Conservation (phyloP, 208 protist species). For the Angomonas desouzai region DNA sequence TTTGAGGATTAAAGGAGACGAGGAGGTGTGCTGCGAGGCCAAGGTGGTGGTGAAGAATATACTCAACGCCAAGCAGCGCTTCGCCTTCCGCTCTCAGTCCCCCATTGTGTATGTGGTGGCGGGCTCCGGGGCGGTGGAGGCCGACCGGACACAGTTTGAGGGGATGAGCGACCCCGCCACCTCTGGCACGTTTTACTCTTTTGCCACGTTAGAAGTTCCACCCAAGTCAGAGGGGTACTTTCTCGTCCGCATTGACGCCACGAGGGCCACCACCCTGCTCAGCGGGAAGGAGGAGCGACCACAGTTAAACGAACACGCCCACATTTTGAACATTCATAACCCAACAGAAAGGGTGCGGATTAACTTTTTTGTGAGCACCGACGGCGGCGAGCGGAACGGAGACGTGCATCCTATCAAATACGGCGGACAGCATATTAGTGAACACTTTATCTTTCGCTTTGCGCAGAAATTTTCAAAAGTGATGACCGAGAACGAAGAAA, state of each 20-base stretch:
- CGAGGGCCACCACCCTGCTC: slow-evolving; percentile 50
- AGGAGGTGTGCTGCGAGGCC: slow-evolving; percentile 8
- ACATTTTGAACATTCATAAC: slow-evolving; percentile 65
- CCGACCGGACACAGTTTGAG: slow-evolving; percentile 3
- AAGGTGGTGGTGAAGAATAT: slow-evolving; percentile 19
- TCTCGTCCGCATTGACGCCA: slow-evolving; percentile 59
- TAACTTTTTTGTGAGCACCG: slow-evolving; percentile 37
- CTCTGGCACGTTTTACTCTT: slow-evolving; percentile 3
- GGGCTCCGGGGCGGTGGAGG: slow-evolving; percentile 13
- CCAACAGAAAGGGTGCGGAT: slow-evolving; percentile 63
- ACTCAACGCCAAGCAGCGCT: slow-evolving; percentile 17
- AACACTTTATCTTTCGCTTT: slow-evolving; percentile 65
- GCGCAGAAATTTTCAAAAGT: slow-evolving; percentile 54
- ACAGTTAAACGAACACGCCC: slow-evolving; percentile 60
- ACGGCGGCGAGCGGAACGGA: slow-evolving; percentile 11
- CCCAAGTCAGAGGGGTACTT: slow-evolving; percentile 40
- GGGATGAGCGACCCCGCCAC: not conserved
- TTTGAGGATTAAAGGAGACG: slow-evolving; percentile 12
- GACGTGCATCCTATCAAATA: slow-evolving; percentile 38
- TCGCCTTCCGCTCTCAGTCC: slow-evolving; percentile 40
- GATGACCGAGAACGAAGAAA: slow-evolving; percentile 44
- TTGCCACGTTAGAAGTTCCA: slow-evolving; percentile 26
- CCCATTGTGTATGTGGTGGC: slow-evolving; percentile 24
- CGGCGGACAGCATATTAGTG: slow-evolving; percentile 54
- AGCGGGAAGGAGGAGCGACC: slow-evolving; percentile 58